phyloP scores from a whole-genome alignment of 441 rosid species.

The Adansonia grandidieri region DNA sequence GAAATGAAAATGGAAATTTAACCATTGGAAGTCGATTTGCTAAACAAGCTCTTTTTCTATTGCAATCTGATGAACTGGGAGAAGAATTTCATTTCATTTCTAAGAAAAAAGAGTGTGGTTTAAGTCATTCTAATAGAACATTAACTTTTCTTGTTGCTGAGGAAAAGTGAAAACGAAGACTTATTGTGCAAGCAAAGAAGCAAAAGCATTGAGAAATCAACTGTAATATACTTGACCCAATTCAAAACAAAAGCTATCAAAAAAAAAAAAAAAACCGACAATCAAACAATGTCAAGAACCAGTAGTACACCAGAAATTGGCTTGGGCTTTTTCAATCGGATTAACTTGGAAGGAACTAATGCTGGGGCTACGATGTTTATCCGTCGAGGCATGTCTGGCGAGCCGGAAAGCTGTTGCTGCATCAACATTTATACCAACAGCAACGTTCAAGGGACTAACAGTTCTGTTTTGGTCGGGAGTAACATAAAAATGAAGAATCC shows the following conservation, averaged over 20 bases:
- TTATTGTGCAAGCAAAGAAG: slow-evolving; percentile 27
- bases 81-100: too few species aligned
- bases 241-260: background rate
- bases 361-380: slow-evolving; percentile 62
- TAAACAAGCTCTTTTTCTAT: too few species aligned
- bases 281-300: slow-evolving; percentile 25
- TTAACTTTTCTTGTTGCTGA: slow-evolving; percentile 39
- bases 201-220: background rate
- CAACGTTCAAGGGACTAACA: slow-evolving; percentile 66
- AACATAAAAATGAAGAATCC: slow-evolving; percentile 60
- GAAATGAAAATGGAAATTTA: too few species aligned
- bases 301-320: slow-evolving; percentile 28
- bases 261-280: background rate
- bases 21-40: too few species aligned
- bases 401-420: slow-evolving; percentile 51
- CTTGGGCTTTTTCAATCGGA: slow-evolving; percentile 31
- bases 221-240: background rate
- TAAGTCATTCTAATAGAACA: background rate
- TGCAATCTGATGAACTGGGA: too few species aligned
- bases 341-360: slow-evolving; percentile 62
- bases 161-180: slow-evolving; percentile 23
- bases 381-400: slow-evolving; percentile 36
- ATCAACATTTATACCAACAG: slow-evolving; percentile 76
- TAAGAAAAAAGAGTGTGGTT: background rate
- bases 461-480: slow-evolving; percentile 60